Evolutionary conservation across 2,329 filamentous ascomycete genomes (phyloP), one percentile per base, ranked within the genome.

Genomic region (Huntiella decipiens): DNA sequence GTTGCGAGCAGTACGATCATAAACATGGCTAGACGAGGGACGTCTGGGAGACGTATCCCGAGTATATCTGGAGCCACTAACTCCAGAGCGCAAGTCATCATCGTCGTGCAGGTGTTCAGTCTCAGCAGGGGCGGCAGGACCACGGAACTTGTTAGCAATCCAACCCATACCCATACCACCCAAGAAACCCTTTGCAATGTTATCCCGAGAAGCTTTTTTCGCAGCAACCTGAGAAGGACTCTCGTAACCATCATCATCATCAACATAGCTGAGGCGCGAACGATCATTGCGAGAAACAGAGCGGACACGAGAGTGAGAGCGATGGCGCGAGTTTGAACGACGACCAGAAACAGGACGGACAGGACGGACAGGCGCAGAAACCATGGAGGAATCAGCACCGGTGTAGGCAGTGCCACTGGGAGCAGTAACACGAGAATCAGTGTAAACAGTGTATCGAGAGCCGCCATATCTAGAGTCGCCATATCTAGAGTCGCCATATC

Each of bases 101-200:
- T 67, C 61, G 32, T 56, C 45, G 11, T 48, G 56, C 4, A 62
- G 34, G 5, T 64, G 61, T 35, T 69, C 62, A 28, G 67, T 66
- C 43, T 67, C 70, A 50, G 70, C 69, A 45, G 63, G 64, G 49
- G 63, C 56, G 43, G 63, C 63, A 53, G 74, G 61, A 58, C 76
- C 67, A 53, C 70, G 73, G 58, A 81, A 68, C 57, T 74, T 73
- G 61, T 72, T 78, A 5, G 73, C 72, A 41, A 86, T 62, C 64
- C 79, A 82, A 6, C 79, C 81, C 32, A 80, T 64, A 2, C 79
- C 79, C 19, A 83, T 60, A 2, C 77, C 66, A 6, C 72, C 76
- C 43, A 78, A 56, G 11, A 75, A 53, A 1, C 72, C 72, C 52
- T 79, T 74, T 16, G 67, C 69, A n/a, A 67, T 60, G 1, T 67